A percentile compares a stretch with the other conserved stretches of the same genome.
These are phyloP conservation scores for Suillus weaverae DNA, from an alignment of 768 basidiomycete genomes.

Conservation along the genomic window DNA sequence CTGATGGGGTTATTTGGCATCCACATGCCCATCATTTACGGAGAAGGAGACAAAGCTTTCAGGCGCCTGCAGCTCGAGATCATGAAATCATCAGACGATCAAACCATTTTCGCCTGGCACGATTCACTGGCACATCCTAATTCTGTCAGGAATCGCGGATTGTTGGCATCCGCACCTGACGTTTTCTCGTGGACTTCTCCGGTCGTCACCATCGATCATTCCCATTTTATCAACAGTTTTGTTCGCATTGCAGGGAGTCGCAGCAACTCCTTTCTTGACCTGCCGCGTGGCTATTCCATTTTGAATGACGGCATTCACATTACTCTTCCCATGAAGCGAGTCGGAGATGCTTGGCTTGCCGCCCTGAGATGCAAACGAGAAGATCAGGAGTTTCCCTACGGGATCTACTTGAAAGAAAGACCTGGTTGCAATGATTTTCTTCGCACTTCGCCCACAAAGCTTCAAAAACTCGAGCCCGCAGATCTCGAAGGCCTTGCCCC, in stretches of 20 bases:
- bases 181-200: not conserved
- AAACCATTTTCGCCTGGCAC: constrained; percentile 16
- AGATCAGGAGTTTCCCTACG: not conserved
- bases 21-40: constrained; percentile 18
- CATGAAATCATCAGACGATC: constrained; percentile 13
- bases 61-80: constrained; percentile 17
- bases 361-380: constrained; percentile 4
- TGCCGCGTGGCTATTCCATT: not conserved
- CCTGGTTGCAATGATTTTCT: not conserved
- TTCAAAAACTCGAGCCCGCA: not conserved
- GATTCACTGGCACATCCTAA: not conserved
- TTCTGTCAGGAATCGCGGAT: constrained; percentile 1
- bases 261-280: not conserved
- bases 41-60: constrained; percentile 21
- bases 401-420: not conserved
- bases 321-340: constrained; percentile 8
- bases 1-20: constrained; percentile 23
- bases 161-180: constrained; percentile 9
- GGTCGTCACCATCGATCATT: constrained; percentile 2
- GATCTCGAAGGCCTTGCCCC: not conserved
- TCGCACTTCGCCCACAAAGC: not conserved
- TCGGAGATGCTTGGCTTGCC: constrained; percentile 3
- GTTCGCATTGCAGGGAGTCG: not conserved
- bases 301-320: constrained; percentile 9
- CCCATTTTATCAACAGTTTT: not conserved